A percentile compares a stretch with the other conserved stretches of the same genome.
These are phyloP conservation scores for Liriodendron chinense DNA, from an alignment of 164 flowering plant genomes.

Conservation along the genomic window DNA sequence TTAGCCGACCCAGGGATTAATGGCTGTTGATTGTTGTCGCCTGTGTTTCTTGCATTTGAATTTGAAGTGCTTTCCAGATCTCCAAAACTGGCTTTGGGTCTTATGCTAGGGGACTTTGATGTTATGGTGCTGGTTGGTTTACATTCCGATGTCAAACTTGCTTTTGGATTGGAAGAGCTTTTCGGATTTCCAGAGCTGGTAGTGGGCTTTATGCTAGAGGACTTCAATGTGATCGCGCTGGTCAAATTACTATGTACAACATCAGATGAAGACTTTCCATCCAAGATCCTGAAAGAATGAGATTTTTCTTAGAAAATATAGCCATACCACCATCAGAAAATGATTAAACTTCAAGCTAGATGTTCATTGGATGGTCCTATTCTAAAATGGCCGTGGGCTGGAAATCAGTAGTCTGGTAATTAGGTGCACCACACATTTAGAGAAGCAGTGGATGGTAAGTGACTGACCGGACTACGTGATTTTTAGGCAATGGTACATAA, in stretches of 20 bases:
- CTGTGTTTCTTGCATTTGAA: slow-evolving; percentile 16
- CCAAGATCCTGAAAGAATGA: slow-evolving; percentile 22
- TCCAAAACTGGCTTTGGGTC: slow-evolving; percentile 5
- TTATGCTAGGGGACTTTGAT: slow-evolving; percentile 4
- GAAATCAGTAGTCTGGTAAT: background rate
- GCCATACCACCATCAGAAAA: background rate
- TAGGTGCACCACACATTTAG: background rate
- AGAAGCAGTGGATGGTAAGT: background rate
- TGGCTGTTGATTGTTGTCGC: slow-evolving; percentile 27
- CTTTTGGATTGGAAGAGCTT: slow-evolving; percentile 16
- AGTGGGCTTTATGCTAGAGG: background rate
- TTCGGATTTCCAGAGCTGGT: slow-evolving; percentile 11
- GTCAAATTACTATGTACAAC: background rate
- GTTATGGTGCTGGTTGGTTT: slow-evolving; percentile 22
- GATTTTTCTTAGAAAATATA: background rate
- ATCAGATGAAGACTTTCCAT: slow-evolving; percentile 17
- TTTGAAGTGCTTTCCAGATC: slow-evolving; percentile 15
- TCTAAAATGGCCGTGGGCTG: background rate
- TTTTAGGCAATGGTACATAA: background rate
- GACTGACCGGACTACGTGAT: background rate
- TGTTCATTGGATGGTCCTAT: background rate
- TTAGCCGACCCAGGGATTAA: slow-evolving; percentile 28
- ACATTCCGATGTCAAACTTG: slow-evolving; percentile 20
- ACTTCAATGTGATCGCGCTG: slow-evolving; percentile 5
- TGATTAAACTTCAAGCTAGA: background rate